A percentile compares a stretch with the other conserved stretches of the same genome.
Conservation (phyloP, 1,284 basidiomycete genomes). For the Sanghuangporus sanghuang region DNA sequence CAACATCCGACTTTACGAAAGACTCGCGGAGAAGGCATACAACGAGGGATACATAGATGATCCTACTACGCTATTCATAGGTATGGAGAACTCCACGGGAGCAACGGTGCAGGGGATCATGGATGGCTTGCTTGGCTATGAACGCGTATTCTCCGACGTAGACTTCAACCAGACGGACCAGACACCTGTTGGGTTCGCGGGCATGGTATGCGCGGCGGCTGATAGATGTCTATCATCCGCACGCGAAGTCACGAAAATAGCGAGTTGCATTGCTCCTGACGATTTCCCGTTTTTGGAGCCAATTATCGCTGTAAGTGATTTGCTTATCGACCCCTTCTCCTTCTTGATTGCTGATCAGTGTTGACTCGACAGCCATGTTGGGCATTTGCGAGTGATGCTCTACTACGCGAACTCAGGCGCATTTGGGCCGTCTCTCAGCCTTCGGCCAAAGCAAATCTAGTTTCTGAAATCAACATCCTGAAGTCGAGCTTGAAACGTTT, state of each 20-base stretch:
- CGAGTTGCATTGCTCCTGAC: neutral
- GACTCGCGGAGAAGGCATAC: conserved; percentile 4
- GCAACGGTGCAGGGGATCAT: neutral
- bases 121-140: conserved; percentile 9
- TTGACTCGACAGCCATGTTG: conserved; percentile 9
- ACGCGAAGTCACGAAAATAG: conserved; percentile 3
- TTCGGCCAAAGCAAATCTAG: neutral
- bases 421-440: neutral
- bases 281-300: conserved; percentile 15
- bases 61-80: neutral
- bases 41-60: neutral
- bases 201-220: conserved; percentile 1
- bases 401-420: conserved; percentile 9
- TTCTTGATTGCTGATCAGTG: neutral
- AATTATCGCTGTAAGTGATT: conserved; percentile 6
- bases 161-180: neutral
- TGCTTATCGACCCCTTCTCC: neutral
- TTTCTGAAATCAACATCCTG: conserved; percentile 3
- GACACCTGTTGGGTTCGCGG: neutral
- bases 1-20: conserved; percentile 7
- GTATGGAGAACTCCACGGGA: neutral
- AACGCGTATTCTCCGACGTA: neutral
- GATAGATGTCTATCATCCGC: conserved; percentile 12
- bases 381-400: conserved; percentile 6
- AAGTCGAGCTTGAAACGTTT: conserved; percentile 3